Evolutionary conservation across 148 eudicot species (phyloP), one percentile per base, ranked within the genome.

Genomic region (Polygonum aviculare): DNA sequence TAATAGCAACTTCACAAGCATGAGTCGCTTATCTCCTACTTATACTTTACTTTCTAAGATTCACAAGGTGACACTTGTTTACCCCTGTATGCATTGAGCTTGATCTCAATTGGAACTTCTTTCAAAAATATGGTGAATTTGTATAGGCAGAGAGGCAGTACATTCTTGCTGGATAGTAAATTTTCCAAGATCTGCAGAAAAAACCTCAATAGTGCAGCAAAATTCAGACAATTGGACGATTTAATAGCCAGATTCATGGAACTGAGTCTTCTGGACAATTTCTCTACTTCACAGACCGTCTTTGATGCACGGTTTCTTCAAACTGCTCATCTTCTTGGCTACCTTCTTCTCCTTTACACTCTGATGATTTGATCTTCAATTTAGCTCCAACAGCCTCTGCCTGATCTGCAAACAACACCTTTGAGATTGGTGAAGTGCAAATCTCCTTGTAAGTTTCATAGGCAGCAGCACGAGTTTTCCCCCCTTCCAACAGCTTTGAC

Each of bases 361-460:
- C 82, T 6, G 78, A 26, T 9, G 81, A 26, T 73, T 84, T 77
- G 50, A 84, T 87, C 75, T 85, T 86, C 86, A 81, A 76, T 75
- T 82, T 76, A 55, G 90, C 77, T 22, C 91, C 91, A 67, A 87
- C 71, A 0, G 91, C 89, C 73, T 83, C 82, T 38, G 87, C 96
- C 76, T 92, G 97, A 77, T 95, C 91, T 12, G 93, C 82, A 78
- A 93, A 85, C 57, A 80, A 62, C 54, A 86, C 75, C 81, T 93
- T 81, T 15, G 98, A 93, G 60, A 88, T n/a, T 0, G 97, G 77
- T 7, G 98, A 93, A 57, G 85, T 69, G 76, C 97, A 95, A 35
- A 90, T 89, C 74, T 87, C 87, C 84, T 87, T 90, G 75, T 95
- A 95, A 52, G 77, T 69, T 77, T 95, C 93, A 63, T 93, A 95